These are phyloP conservation scores for Suillus clintonianus DNA, from an alignment of 768 basidiomycete species.

Conservation along the genomic window DNA sequence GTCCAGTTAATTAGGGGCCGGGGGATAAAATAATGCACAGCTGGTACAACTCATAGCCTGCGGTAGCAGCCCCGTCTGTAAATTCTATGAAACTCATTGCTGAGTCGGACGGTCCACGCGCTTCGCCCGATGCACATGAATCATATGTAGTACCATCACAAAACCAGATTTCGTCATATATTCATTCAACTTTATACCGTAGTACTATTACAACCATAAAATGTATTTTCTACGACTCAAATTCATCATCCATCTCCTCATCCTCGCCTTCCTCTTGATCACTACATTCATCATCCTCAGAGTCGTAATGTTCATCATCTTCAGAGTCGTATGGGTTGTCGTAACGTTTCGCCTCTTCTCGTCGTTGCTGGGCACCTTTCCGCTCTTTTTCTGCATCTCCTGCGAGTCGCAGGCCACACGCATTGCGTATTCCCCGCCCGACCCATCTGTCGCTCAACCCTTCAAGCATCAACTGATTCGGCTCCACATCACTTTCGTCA, in stretches of 20 bases:
- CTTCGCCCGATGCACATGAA: no score
- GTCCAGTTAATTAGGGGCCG: no score
- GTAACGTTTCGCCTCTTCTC: neutral
- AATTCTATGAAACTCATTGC: no score
- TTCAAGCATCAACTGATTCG: constrained; percentile 1
- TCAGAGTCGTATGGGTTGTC: neutral
- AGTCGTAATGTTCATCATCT: neutral
- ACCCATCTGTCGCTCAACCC: constrained; percentile 15
- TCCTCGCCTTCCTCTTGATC: neutral
- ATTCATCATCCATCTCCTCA: neutral
- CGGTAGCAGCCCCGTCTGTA: no score
- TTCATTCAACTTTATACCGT: no score
- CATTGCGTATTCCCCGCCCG: constrained; percentile 12
- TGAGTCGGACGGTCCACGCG: no score
- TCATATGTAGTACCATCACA: no score
- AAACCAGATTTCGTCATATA: no score
- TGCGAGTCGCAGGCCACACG: constrained; percentile 14
- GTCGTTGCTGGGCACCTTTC: neutral
- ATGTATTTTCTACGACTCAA: neutral
- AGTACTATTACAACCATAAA: no score
- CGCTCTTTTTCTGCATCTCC: constrained; percentile 1
- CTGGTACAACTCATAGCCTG: no score
- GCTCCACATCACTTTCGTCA: constrained; percentile 2
- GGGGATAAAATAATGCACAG: no score
- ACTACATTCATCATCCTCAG: neutral